Evolutionary conservation across 2,329 filamentous ascomycete genomes (phyloP).

Genomic region (Calcarisporium arbuscula): DNA sequence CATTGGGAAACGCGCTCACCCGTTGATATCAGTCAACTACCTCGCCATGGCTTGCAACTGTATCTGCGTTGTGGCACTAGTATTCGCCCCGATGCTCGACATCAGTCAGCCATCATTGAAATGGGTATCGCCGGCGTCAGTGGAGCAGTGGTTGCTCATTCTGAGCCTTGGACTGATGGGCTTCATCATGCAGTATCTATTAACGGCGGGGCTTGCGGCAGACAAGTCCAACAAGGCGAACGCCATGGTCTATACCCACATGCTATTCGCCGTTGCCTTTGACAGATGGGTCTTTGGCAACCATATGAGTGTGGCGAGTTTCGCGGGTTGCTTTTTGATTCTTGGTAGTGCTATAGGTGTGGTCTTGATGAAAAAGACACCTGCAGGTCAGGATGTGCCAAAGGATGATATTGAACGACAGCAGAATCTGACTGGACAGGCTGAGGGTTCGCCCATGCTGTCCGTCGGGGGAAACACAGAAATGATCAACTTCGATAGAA

Average conservation of each 20-base stretch:
- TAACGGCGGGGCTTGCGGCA: slow-evolving; percentile 68
- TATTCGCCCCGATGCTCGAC: slow-evolving; percentile 37
- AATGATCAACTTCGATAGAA: slow-evolving; percentile 9
- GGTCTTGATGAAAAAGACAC: slow-evolving; percentile 35
- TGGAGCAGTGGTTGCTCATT: slow-evolving; percentile 60
- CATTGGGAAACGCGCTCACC: slow-evolving; percentile 74
- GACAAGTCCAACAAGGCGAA: slow-evolving; percentile 58
- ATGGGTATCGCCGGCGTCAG: slow-evolving; percentile 33
- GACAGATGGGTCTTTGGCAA: slow-evolving; percentile 48
- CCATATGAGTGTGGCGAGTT: slow-evolving; percentile 41
- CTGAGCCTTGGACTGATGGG: slow-evolving; percentile 65
- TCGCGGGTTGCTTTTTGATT: slow-evolving; percentile 45
- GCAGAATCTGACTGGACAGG: slow-evolving; percentile 20
- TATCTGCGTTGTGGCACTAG: slow-evolving; percentile 57
- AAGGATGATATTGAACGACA: slow-evolving; percentile 29
- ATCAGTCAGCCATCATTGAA: slow-evolving; percentile 39
- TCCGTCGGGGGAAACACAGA: slow-evolving; percentile 19
- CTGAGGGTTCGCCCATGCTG: slow-evolving; percentile 35
- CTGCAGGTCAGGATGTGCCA: no score
- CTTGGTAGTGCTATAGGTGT: slow-evolving; percentile 47
- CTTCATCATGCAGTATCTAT: slow-evolving; percentile 79
- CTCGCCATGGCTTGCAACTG: slow-evolving; percentile 67
- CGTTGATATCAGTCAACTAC: slow-evolving; percentile 81
- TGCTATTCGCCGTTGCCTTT: slow-evolving; percentile 48
- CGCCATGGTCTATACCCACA: slow-evolving; percentile 52